Percentiles rank a stretch among this genome's conserved stretches.
phyloP scores from a whole-genome alignment of 257 asterid species.

The Solanum rostratum region DNA sequence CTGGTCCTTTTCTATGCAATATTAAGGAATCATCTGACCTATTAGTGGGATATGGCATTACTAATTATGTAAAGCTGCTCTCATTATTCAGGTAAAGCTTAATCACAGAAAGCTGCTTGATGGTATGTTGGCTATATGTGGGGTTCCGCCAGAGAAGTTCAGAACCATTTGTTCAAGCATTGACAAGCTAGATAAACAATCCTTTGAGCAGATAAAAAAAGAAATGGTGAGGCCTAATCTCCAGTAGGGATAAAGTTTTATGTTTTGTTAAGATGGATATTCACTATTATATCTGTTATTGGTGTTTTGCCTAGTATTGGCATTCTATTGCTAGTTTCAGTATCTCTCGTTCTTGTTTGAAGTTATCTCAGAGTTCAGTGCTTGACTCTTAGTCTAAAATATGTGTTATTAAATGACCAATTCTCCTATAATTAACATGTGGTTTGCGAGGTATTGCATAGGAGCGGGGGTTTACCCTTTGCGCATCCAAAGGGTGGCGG shows the following conservation, averaged over 20 bases:
- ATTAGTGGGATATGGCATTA: not conserved
- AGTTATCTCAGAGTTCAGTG: not conserved
- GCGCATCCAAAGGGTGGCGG: too few relatives aligned
- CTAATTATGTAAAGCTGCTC: not conserved
- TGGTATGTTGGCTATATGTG: conserved; percentile 90
- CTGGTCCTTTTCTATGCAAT: not conserved
- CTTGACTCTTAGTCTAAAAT: not conserved
- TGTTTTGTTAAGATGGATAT: not conserved
- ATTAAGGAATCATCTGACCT: not conserved
- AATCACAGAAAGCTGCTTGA: conserved; percentile 86
- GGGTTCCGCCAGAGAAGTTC: conserved; percentile 80
- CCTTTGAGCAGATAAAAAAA: conserved; percentile 79
- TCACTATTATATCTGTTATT: not conserved
- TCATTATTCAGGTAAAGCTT: conserved; percentile 60
- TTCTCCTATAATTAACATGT: not conserved
- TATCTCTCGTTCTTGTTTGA: not conserved
- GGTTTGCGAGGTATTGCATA: too few relatives aligned
- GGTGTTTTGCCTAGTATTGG: not conserved
- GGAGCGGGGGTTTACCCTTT: too few relatives aligned
- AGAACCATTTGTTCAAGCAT: conserved; percentile 92
- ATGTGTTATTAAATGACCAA: not conserved
- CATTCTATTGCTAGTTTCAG: not conserved
- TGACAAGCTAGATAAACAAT: conserved; percentile 89
- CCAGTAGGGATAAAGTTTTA: not conserved
- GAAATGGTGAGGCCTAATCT: conserved; percentile 65